Evolutionary conservation across 1,284 basidiomycete species (phyloP), one percentile per base, ranked within the genome.

Genomic region (Ceratobasidium sp.): DNA sequence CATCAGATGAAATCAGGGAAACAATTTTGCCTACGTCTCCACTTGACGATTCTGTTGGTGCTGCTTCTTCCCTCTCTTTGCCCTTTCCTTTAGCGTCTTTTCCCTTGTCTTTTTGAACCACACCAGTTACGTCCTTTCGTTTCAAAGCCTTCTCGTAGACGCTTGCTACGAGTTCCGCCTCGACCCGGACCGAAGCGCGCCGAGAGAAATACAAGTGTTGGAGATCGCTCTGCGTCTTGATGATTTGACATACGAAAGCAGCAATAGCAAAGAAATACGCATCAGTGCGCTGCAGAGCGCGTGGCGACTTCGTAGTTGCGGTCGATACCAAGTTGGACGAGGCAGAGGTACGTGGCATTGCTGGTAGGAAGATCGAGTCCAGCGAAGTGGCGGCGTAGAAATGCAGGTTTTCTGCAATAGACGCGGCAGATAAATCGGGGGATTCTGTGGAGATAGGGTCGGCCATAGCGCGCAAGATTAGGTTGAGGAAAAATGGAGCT

Each of bases 11-110:
- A 41, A 74, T 49, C 7, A 62, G 67, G 8, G 55, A 61, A 9
- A 72, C 58, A 30, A 74, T 70, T 46, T 63, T 74, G n/a, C 73
- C 69, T 28, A 74, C 49, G 52, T 74, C 73, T 50, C 69, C 69
- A 58, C 18, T 30, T 13, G 38, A 58, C 7, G 57, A 32, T 2
- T 18, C 21, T 21, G 16, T 2, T 16, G 57, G 28, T 21, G 50
- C 41, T 23, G 30, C 41, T 13, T 28, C 38, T 32, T 55, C 38
- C 7, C 62, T 59, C 6, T 44, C 43, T n/a, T 71, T 59, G 21
- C 46, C 61, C 30, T 71, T 64, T 32, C 47, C 52, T 44, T 55
- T 58, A 11, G 30, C 46, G 11, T 67, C 73, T 23, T 38, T 30
- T 5, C 61, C 46, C 43, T 66, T 32, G 61, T 58, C 41, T 18